Evolutionary conservation across 768 basidiomycete species (phyloP).

Genomic region (Collybiopsis luxurians): DNA sequence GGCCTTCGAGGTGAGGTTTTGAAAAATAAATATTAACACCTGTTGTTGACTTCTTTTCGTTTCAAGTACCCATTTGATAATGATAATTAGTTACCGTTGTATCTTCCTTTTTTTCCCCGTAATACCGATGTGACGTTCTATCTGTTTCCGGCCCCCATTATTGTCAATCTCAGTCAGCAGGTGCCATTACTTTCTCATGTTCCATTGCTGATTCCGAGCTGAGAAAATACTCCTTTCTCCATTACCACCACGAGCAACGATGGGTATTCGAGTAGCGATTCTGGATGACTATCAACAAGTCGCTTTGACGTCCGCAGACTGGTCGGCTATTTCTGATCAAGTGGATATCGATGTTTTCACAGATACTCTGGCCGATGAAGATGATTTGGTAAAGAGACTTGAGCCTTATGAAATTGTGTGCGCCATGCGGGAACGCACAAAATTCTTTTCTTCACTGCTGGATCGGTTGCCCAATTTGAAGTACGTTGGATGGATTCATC

Average conservation of each 20-base stretch:
- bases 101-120: background rate
- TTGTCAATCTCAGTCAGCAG: background rate
- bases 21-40: background rate
- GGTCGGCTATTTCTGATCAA: conserved; percentile 41
- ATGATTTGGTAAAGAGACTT: conserved; percentile 46
- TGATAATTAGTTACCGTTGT: conserved; percentile 41
- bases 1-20: conserved; percentile 74
- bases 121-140: conserved; percentile 2
- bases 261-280: conserved; percentile 42
- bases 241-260: background rate
- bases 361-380: conserved; percentile 52
- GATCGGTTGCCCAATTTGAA: conserved; percentile 56
- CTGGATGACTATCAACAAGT: conserved; percentile 62
- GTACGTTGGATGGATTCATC: conserved; percentile 17
- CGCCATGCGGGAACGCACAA: conserved; percentile 68
- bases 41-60: conserved; percentile 18
- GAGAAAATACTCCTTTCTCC: background rate
- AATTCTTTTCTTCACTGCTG: conserved; percentile 46
- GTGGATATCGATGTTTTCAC: conserved; percentile 43
- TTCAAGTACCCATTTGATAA: conserved; percentile 76
- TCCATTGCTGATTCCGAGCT: too few species aligned
- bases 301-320: conserved; percentile 51
- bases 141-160: background rate
- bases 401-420: conserved; percentile 54
- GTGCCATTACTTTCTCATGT: too few species aligned